Percentiles rank a stretch among this genome's conserved stretches.
phyloP scores from a whole-genome alignment of 257 asterid genomes.

The Rauvolfia tetraphylla region DNA sequence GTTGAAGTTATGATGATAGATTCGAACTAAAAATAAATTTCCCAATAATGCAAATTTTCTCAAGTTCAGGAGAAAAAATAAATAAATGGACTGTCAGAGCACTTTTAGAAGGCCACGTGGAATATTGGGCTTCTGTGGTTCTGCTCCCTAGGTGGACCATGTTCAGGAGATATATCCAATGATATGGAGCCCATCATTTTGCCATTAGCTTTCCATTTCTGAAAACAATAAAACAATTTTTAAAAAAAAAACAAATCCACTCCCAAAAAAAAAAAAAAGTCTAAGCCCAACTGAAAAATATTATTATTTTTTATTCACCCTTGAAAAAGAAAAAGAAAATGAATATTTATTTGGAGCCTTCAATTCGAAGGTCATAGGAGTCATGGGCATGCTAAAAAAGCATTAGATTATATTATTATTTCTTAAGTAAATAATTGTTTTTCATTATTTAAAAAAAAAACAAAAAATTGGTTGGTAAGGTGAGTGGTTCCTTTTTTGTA shows the following conservation, averaged over 20 bases:
- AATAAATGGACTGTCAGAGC: background rate
- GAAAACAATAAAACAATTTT: background rate
- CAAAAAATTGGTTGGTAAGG: background rate
- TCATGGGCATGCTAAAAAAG: constrained; percentile 11
- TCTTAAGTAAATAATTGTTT: too few species aligned
- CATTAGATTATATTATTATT: background rate
- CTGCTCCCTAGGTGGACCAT: constrained; percentile 36
- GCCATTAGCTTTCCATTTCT: background rate
- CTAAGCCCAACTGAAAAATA: background rate
- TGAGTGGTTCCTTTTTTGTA: constrained; percentile 3
- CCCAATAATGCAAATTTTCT: too few species aligned
- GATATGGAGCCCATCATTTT: constrained; percentile 13
- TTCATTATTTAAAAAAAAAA: background rate
- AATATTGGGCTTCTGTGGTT: constrained; percentile 28
- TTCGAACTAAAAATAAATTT: too few species aligned
- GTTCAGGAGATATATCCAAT: constrained; percentile 46
- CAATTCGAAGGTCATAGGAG: background rate
- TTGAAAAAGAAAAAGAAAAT: background rate
- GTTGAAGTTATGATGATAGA: too few species aligned
- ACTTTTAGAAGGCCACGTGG: constrained; percentile 39
- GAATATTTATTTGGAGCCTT: background rate
- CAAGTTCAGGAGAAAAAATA: too few species aligned
- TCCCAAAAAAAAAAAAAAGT: background rate
- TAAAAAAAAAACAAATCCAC: background rate
- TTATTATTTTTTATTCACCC: background rate